phyloP scores from a whole-genome alignment of 139 green algal genomes.

The Picochlorum sp. region DNA sequence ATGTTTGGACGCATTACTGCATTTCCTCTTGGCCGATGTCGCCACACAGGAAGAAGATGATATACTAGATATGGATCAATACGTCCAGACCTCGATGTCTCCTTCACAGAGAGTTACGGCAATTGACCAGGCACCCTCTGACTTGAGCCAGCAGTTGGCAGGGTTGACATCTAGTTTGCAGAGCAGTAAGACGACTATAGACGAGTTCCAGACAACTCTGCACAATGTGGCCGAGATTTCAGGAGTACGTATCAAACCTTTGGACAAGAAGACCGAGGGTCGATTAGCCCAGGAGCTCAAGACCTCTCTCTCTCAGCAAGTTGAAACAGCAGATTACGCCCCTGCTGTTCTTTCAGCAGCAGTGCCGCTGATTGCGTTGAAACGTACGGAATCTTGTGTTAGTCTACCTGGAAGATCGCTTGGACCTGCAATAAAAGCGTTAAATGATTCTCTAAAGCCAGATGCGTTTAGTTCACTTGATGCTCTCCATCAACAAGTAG shows the following conservation, averaged over 20 bases:
- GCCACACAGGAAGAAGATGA: not conserved
- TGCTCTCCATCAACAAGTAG: conserved; percentile 11
- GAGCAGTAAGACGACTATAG: not conserved
- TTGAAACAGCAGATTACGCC: conserved; percentile 29
- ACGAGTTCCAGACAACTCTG: conserved; percentile 25
- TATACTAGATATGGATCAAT: not conserved
- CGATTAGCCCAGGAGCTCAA: conserved; percentile 17
- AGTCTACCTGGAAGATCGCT: conserved; percentile 49
- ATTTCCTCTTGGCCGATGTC: conserved; percentile 18
- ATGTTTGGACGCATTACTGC: conserved; percentile 48
- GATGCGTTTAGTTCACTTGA: conserved; percentile 4
- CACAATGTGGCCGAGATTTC: conserved; percentile 30
- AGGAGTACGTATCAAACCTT: conserved; percentile 41
- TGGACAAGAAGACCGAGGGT: conserved; percentile 73
- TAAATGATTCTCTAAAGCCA: conserved; percentile 46
- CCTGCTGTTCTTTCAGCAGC: conserved; percentile 47
- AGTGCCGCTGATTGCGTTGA: conserved; percentile 51
- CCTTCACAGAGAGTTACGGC: not conserved
- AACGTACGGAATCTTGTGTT: conserved; percentile 20
- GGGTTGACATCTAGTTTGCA: too few relatives aligned
- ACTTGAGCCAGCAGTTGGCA: conserved; percentile 22
- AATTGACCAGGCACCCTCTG: not conserved
- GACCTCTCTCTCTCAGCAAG: conserved; percentile 13
- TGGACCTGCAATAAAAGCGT: conserved; percentile 12
- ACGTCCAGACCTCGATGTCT: too few relatives aligned